Base-by-base conservation (phyloP, 2,329 filamentous ascomycete genomes). In the Aureobasidium zeae region DNA sequence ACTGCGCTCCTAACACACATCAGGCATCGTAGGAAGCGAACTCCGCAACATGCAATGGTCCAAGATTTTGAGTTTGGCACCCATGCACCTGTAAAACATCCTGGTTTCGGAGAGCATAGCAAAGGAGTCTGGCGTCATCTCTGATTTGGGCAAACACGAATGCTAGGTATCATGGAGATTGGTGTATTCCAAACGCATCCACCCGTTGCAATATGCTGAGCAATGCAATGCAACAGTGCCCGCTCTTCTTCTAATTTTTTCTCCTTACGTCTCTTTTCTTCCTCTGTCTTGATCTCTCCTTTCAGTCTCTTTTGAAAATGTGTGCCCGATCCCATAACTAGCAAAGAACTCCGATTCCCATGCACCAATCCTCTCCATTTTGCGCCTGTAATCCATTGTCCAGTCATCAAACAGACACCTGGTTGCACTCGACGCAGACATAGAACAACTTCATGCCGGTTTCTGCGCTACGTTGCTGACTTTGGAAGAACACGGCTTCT, bases 401-500 rank as follows among this genome's bases (percentile, higher is more conserved):
- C 8, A 20, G 16, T 43, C 39, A 24, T 43, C 24, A 43, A 11
- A 29, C 26, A 13, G 29, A 19, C 3, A 48, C 44, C 15, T 48
- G 44, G 19, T 44, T 44, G 67, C 91, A 98, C 48, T 81, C 78
- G 70, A 85, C 91, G 73, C 91, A 98, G 45, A 98, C 91, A 52
- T 66, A 72, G 57, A 71, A 72, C 30, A 72, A 63, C 57, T 66
- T 68, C 91, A 98, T 98, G 69, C 91, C 91, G 32, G 91, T 98
- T 65, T 96, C 88, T 36, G 86, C 86, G 54, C 83, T 94, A 66
- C 91, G 83, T 70, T 96, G 88, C 63, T 98, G 91, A 49, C 88
- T 95, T 70, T 98, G 91, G 72, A 98, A 98, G 70, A 94, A 98
- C 48, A 98, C 93, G 33, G 88, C 87, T 67, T 96, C 88, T 55